Conservation (phyloP, 768 basidiomycete genomes). For the Amanita polypyramis region DNA sequence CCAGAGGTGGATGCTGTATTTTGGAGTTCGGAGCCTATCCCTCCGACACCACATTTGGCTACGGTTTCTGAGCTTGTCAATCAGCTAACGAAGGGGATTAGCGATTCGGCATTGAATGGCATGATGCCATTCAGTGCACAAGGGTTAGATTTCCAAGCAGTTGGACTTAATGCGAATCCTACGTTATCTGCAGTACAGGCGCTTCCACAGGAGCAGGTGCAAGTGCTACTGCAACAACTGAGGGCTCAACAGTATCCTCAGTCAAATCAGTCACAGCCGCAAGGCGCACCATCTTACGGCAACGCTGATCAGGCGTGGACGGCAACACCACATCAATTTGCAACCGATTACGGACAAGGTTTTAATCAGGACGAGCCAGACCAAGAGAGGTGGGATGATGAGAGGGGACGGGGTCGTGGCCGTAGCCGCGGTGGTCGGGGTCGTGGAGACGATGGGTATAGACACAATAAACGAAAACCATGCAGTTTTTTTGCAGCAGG, state of each 20-base stretch:
- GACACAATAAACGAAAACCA: slow-evolving; percentile 76
- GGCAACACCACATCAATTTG: slow-evolving; percentile 24
- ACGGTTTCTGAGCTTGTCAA: slow-evolving; percentile 66
- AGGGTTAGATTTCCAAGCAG: slow-evolving; percentile 25
- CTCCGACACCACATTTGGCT: slow-evolving; percentile 20
- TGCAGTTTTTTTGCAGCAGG: slow-evolving; percentile 87
- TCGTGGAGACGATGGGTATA: slow-evolving; percentile 47
- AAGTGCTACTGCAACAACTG: slow-evolving; percentile 43
- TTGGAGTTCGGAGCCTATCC: slow-evolving; percentile 39
- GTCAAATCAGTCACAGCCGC: slow-evolving; percentile 31
- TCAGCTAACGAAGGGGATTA: slow-evolving; percentile 41
- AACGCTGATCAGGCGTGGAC: slow-evolving; percentile 30
- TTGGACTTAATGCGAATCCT: slow-evolving; percentile 35
- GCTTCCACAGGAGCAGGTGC: slow-evolving; percentile 51
- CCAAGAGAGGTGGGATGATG: slow-evolving; percentile 33
- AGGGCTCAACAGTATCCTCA: slow-evolving; percentile 13
- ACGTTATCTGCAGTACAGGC: slow-evolving; percentile 32
- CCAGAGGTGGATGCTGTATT: slow-evolving; percentile 56
- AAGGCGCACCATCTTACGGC: slow-evolving; percentile 20
- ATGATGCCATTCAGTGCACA: slow-evolving; percentile 19
- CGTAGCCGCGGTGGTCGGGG: slow-evolving; percentile 50
- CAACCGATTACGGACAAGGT: slow-evolving; percentile 42
- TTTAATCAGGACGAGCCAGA: slow-evolving; percentile 33
- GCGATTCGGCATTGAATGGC: slow-evolving; percentile 26
- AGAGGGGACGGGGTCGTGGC: slow-evolving; percentile 35